These are phyloP conservation scores for Polymyxa betae DNA, from an alignment of 208 protist genomes.

Conservation along the genomic window DNA sequence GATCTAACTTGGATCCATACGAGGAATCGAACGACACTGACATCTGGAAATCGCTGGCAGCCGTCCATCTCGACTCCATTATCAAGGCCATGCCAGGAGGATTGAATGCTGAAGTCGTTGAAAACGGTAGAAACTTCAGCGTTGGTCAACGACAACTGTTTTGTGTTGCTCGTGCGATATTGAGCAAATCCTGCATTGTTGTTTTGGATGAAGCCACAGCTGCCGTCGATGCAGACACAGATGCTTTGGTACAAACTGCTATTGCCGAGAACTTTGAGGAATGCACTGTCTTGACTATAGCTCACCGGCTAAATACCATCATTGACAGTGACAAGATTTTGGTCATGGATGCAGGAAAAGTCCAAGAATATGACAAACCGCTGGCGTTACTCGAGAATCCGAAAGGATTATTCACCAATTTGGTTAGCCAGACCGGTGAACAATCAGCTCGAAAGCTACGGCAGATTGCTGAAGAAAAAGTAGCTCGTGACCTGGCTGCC, in stretches of 20 bases:
- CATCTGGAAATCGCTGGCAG: slow-evolving; percentile 74
- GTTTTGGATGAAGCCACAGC: slow-evolving; percentile 73
- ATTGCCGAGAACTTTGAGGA: slow-evolving; percentile 52
- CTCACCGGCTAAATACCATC: slow-evolving; percentile 72
- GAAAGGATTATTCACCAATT: background rate
- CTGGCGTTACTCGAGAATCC: slow-evolving; percentile 48
- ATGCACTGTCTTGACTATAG: slow-evolving; percentile 71
- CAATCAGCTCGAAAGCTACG: slow-evolving; percentile 47
- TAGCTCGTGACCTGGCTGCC: background rate
- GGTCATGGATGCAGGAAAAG: slow-evolving; percentile 64
- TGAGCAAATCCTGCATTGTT: slow-evolving; percentile 74
- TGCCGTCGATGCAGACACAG: slow-evolving; percentile 66
- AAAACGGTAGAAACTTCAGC: slow-evolving; percentile 66
- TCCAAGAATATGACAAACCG: slow-evolving; percentile 62
- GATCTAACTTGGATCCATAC: slow-evolving; percentile 91
- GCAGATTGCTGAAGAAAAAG: slow-evolving; percentile 30
- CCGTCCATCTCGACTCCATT: slow-evolving; percentile 69
- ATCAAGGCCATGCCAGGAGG: slow-evolving; percentile 68
- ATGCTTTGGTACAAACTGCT: slow-evolving; percentile 63
- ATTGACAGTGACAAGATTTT: slow-evolving; percentile 69
- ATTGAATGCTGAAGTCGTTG: slow-evolving; percentile 48
- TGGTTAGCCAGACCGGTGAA: slow-evolving; percentile 44
- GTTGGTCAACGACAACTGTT: slow-evolving; percentile 77
- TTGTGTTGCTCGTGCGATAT: slow-evolving; percentile 88
- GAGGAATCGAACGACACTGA: slow-evolving; percentile 69